Evolutionary conservation across 768 basidiomycete genomes (phyloP).

Genomic region (Lanmaoa rubissima): DNA sequence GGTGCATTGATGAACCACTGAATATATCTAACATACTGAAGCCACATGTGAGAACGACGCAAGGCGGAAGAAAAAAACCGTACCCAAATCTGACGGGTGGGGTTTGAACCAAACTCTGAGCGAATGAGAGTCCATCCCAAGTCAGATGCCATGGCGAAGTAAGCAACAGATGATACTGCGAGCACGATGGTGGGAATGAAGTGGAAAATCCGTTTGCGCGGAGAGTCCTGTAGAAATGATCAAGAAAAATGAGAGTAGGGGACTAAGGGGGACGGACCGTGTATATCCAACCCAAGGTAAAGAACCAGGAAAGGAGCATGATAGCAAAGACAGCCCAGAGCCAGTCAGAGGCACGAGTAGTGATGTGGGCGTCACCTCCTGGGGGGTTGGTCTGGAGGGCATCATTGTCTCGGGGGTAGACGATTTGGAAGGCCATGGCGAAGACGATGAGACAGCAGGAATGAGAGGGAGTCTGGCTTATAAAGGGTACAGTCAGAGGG

Average conservation of each 20-base stretch:
- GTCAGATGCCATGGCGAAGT: constrained; percentile 57
- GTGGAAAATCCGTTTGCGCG: constrained; percentile 47
- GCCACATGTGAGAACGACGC: background rate
- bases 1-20: constrained; percentile 60
- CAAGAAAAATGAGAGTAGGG: background rate
- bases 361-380: constrained; percentile 39
- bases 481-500: constrained; percentile 16
- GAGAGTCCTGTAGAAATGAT: constrained; percentile 26
- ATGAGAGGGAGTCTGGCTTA: background rate
- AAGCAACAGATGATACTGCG: constrained; percentile 43
- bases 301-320: constrained; percentile 43
- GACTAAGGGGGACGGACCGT: constrained; percentile 14
- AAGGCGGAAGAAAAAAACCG: background rate
- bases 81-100: constrained; percentile 46
- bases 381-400: constrained; percentile 38
- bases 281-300: constrained; percentile 37
- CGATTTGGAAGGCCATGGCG: constrained; percentile 19
- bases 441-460: background rate
- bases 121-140: constrained; percentile 46
- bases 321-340: constrained; percentile 54
- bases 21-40: constrained; percentile 52
- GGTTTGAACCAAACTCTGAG: constrained; percentile 33
- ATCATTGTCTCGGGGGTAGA: constrained; percentile 22
- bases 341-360: constrained; percentile 47
- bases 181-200: constrained; percentile 48